Evolutionary conservation across 768 basidiomycete genomes (phyloP), one percentile per base, ranked within the genome.

Genomic region (Cantharellus anzutake): DNA sequence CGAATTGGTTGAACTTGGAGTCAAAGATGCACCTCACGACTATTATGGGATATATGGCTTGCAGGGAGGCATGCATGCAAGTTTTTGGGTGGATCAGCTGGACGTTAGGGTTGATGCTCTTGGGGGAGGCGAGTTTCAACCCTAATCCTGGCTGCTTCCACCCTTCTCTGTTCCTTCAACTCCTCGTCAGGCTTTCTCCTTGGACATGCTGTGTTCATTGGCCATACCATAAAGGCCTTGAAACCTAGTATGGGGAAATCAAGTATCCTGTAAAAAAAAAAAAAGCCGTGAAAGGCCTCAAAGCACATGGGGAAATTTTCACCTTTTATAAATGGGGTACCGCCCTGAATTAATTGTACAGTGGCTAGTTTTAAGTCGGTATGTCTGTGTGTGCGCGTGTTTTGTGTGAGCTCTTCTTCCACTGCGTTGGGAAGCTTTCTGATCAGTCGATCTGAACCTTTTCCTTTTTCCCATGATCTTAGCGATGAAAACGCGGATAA

Each of bases 21-120:
- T 99, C 58, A 96, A 99, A 70, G 96, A 96, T 0, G 98, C 96
- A 99, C 70, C 96, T 96, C 0, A 98, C 96, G 3, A 94, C 98
- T 72, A 99, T 99, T 72, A 99, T 99, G 72, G 96, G 96, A 0
- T 99, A 98, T 73, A 78, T 98, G 52, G 96, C 78, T 98, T 52
- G 96, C 96, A 5, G 97, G 94, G 71, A 86, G 81, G 70, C 94
- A 98, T 72, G 96, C 96, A 11, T 93, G 94, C 66, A 86, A 87
- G 69, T 98, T 93, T 71, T 86, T 99, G 86, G 20, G 86, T 92
- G 67, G 94, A 98, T 68, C 93, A 98, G 71, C 72, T 99, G 59
- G 91, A 89, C 68, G 82, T 96, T 48, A 97, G 89, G 71, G 88
- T 97, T 39, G 94, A 97, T 68, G 68, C 80, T 51, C 75, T 99